A percentile compares a stretch with the other conserved stretches of the same genome.
phyloP scores from a whole-genome alignment of 345 rosid genomes.

The Geranium rotundifolium region DNA sequence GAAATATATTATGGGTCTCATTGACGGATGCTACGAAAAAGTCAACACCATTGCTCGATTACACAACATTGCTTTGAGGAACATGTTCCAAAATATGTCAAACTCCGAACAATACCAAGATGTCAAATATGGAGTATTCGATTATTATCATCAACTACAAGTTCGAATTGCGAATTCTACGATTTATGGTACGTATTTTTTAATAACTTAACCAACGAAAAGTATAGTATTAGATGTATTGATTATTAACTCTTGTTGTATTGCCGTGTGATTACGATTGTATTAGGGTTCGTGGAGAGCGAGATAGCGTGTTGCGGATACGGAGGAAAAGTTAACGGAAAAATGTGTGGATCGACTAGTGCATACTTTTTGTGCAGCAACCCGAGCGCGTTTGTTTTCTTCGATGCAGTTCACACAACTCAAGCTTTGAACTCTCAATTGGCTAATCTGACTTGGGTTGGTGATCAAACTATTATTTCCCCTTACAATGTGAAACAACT shows the following conservation, averaged over 20 bases:
- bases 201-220: no score
- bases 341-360: no score
- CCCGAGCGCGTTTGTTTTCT: constrained; percentile 10
- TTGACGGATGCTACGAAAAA: neutral
- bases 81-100: no score
- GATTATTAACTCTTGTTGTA: no score
- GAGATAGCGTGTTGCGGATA: constrained; percentile 7
- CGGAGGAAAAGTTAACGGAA: neutral
- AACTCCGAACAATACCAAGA: no score
- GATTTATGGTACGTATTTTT: neutral
- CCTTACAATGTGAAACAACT: constrained; percentile 9
- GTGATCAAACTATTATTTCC: neutral
- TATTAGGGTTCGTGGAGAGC: constrained; percentile 10
- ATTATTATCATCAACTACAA: no score
- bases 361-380: constrained; percentile 4
- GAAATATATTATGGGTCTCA: neutral
- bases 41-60: neutral
- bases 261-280: neutral
- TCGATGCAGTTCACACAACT: constrained; percentile 8
- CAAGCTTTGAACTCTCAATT: constrained; percentile 7
- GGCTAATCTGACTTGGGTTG: constrained; percentile 12
- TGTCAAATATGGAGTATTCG: no score
- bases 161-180: no score
- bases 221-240: no score
- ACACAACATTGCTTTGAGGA: neutral